Percentiles rank a stretch among this genome's conserved stretches.
These are phyloP conservation scores for Aspergillus pseudoglaucus DNA, from an alignment of 2,329 filamentous ascomycete genomes.

Conservation along the genomic window DNA sequence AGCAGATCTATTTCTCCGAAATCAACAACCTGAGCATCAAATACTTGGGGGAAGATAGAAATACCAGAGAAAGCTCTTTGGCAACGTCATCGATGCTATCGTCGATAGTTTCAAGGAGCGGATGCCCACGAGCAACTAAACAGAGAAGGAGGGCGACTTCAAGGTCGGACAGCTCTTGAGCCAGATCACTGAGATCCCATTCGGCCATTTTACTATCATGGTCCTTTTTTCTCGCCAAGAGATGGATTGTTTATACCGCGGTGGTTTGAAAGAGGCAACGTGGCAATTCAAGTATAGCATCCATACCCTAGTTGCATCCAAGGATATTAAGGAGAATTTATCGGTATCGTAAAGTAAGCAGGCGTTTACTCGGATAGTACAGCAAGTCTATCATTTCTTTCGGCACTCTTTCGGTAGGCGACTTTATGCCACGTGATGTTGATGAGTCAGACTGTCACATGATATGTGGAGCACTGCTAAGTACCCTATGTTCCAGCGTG, in stretches of 20 bases:
- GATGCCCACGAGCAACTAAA: constrained; percentile 76
- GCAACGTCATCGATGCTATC: constrained; percentile 61
- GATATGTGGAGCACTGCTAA: too few species aligned
- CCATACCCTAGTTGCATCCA: too few species aligned
- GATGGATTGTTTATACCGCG: too few species aligned
- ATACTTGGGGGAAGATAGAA: neutral
- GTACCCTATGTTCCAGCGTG: neutral
- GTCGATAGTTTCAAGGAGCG: constrained; percentile 69
- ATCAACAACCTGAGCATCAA: neutral
- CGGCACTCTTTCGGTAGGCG: too few species aligned
- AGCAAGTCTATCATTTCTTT: too few species aligned
- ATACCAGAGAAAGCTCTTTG: constrained; percentile 65
- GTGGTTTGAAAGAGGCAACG: too few species aligned
- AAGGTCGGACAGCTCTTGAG: constrained; percentile 75
- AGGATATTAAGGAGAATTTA: too few species aligned
- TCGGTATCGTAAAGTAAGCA: too few species aligned
- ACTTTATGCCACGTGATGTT: too few species aligned
- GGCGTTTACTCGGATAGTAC: too few species aligned
- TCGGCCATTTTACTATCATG: constrained; percentile 48
- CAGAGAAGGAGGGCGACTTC: constrained; percentile 81
- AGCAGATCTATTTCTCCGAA: constrained; percentile 49
- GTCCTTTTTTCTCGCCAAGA: neutral
- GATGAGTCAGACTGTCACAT: too few species aligned
- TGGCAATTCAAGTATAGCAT: too few species aligned
- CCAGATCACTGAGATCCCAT: constrained; percentile 57